Base-by-base conservation (phyloP, 1,139 yeast species). In the Magnusiomyces paraingens region DNA sequence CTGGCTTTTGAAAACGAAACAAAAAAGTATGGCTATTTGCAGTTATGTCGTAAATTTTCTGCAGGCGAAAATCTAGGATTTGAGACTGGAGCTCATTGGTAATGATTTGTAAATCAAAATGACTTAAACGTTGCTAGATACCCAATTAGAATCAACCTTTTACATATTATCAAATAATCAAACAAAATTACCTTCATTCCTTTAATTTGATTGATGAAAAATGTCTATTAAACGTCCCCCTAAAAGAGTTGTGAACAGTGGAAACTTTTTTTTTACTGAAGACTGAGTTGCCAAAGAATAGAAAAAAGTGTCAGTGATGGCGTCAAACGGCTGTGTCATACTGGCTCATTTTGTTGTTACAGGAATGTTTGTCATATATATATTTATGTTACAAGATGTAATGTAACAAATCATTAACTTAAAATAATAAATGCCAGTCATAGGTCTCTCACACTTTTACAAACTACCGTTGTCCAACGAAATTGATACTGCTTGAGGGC, bases 1-100 rank as follows among this genome's bases (percentile, higher is more conserved):
- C 95, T 0, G 96, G 95, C 41, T 84, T 72, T 45, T 89, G 82
- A 65, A 93, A 91, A 66, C 88, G 90, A 62, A 93, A 73, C 55
- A 90, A 70, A 64, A 84, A 90, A 57, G 88, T 91, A 55, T 90
- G 79, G 12, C 79, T 76, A 3, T 90, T 85, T 47, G 83, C 79
- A 26, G 85, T 80, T 52, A 89, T 77, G 68, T 89, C 91, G 70
- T 91, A 91, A 55, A 93, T 84, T 68, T 93, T 93, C 60, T 85
- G 91, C 55, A 93, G 73, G 56, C 98, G 73, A 66, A 83, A 84
- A 55, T 84, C 83, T 55, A 79, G 75, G 47, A 89, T 62, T 52
- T 77, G 73, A 3, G 64, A 58, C 54, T 77, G 75, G 56, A 91
- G 76, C 67, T 93, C 99, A 38, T 77, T 71, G 1, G 84, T 76